A percentile compares a stretch with the other conserved stretches of the same genome.
phyloP scores from a whole-genome alignment of 1,139 yeast genomes.

The Kluyveromyces sp. region DNA sequence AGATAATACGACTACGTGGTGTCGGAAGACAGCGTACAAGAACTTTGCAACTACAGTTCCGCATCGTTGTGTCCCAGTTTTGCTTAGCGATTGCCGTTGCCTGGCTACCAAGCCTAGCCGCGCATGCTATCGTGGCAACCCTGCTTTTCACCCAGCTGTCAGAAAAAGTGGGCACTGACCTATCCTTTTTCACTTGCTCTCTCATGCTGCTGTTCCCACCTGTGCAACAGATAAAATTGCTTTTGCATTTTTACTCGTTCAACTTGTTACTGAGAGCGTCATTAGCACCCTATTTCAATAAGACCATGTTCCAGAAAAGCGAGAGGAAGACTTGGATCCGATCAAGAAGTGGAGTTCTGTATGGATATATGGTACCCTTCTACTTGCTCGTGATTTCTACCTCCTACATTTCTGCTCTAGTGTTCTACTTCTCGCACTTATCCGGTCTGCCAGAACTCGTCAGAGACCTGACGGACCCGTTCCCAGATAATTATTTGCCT shows the following conservation, averaged over 20 bases:
- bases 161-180: constrained; percentile 1
- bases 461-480: constrained; percentile 48
- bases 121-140: background rate
- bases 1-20: background rate
- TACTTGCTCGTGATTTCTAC: constrained; percentile 40
- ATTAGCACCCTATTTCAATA: constrained; percentile 45
- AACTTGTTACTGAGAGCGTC: constrained; percentile 36
- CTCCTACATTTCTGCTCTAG: constrained; percentile 43
- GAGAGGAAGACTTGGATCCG: constrained; percentile 47
- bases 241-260: constrained; percentile 36
- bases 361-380: constrained; percentile 50
- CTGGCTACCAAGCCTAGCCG: constrained; percentile 1
- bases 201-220: constrained; percentile 26
- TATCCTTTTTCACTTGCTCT: background rate
- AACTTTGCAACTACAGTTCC: background rate
- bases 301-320: constrained; percentile 40
- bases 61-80: constrained; percentile 1
- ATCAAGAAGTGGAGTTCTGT: constrained; percentile 51
- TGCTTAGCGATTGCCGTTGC: background rate
- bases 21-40: constrained; percentile 2
- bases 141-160: constrained; percentile 5
- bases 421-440: constrained; percentile 52
- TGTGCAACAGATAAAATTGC: constrained; percentile 46
- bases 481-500: constrained; percentile 32
- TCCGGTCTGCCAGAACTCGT: constrained; percentile 45